phyloP scores from a whole-genome alignment of 148 eudicot genomes.

The Linanthus parryae region DNA sequence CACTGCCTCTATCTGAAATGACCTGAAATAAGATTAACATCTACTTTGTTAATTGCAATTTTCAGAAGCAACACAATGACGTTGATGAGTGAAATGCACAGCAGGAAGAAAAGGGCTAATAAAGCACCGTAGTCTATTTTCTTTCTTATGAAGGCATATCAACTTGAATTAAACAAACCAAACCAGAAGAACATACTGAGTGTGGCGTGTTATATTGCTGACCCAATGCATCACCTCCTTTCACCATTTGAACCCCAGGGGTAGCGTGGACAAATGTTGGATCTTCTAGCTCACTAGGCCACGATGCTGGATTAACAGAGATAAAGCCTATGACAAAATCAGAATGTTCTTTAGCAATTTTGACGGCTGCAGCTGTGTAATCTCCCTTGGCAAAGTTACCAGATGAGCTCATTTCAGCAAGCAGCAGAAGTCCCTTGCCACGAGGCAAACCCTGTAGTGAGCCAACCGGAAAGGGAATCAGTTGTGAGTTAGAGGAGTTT shows the following conservation, averaged over 20 bases:
- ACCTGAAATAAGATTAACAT: conserved; percentile 50
- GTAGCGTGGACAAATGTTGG: conserved; percentile 88
- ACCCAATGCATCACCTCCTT: conserved; percentile 91
- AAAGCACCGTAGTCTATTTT: too few species aligned
- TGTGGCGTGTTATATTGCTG: conserved; percentile 92
- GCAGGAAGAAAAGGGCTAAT: too few species aligned
- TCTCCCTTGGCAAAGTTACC: conserved; percentile 97
- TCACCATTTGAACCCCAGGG: conserved; percentile 96
- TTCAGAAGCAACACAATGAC: too few species aligned
- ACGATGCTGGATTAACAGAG: conserved; percentile 94
- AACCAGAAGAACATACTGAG: conserved; percentile 48
- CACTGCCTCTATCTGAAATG: conserved; percentile 79
- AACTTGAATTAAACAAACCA: neutral
- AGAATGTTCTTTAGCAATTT: conserved; percentile 83
- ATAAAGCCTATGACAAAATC: conserved; percentile 98
- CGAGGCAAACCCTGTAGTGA: too few species aligned
- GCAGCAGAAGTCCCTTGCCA: conserved; percentile 14
- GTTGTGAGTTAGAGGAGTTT: too few species aligned
- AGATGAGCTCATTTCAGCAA: conserved; percentile 98
- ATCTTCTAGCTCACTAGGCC: conserved; percentile 69
- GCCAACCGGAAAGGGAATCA: too few species aligned
- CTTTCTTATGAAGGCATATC: neutral
- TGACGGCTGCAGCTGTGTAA: conserved; percentile 89
- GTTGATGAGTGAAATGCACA: too few species aligned
- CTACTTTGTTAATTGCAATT: too few species aligned